These are phyloP conservation scores for Penicillium angulare DNA, from an alignment of 495 filamentous ascomycete genomes.

Conservation along the genomic window DNA sequence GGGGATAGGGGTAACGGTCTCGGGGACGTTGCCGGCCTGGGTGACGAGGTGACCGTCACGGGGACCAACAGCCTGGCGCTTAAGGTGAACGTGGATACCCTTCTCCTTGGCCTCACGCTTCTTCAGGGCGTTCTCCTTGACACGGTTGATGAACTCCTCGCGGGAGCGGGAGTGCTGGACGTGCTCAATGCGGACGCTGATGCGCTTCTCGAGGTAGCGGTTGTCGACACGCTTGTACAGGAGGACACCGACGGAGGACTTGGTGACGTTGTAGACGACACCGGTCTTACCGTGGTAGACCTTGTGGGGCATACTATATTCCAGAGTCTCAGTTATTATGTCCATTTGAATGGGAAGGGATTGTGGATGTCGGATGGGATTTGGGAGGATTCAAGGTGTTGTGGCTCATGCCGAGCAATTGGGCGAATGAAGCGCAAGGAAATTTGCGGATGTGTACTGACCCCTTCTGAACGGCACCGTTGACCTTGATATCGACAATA, in stretches of 20 bases:
- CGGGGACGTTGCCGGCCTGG: conserved; percentile 73
- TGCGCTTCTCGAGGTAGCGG: conserved; percentile 98
- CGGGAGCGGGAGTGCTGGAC: conserved; percentile 87
- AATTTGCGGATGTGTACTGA: conserved; percentile 52
- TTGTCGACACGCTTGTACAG: conserved; percentile 98
- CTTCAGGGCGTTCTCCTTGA: conserved; percentile 91
- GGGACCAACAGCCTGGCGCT: conserved; percentile 82
- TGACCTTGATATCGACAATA: conserved; percentile 94
- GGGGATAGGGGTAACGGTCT: conserved; percentile 85
- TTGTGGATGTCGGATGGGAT: not conserved
- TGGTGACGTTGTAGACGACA: conserved; percentile 97
- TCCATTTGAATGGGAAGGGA: not conserved
- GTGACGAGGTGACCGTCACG: conserved; percentile 75
- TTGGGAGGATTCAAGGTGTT: not conserved
- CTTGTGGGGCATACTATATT: conserved; percentile 91
- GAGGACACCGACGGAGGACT: conserved; percentile 92
- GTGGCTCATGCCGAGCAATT: conserved; percentile 4
- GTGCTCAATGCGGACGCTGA: conserved; percentile 99
- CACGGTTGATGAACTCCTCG: conserved; percentile 91
- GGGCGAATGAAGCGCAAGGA: not conserved
- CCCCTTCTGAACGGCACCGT: conserved; percentile 98
- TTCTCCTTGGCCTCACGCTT: conserved; percentile 89
- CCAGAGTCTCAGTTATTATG: conserved; percentile 29
- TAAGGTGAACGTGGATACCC: conserved; percentile 81
- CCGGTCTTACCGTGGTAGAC: conserved; percentile 99